Evolutionary conservation across 1,139 yeast species (phyloP), one percentile per base, ranked within the genome.

Genomic region (Diutina catenulata): DNA sequence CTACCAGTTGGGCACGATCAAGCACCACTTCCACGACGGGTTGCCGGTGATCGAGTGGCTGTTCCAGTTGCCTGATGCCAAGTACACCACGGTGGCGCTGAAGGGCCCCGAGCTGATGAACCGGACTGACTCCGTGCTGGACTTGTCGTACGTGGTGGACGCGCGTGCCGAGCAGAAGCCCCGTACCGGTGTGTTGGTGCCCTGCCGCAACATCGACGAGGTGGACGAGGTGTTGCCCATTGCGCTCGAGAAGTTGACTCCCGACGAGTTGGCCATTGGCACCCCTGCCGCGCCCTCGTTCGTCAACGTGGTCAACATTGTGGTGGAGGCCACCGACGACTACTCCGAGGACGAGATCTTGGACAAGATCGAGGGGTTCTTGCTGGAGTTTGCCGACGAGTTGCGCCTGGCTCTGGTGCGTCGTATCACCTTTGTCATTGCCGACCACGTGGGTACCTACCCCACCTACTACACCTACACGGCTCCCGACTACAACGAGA

Each of bases 401-500:
- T 69, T 91, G 45, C 62, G 65, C 42, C 68, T 71, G 27, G 78
- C 84, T 44, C 74, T 80, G 36, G 73, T 93, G 44, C 88, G 98
- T 63, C 87, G 98, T 67, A 70, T 91, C 44, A 83, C 98, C 3
- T 86, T 91, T 61, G 84, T 87, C 45, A 70, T 91, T 49, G 94
- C 94, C 44, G 76, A 80, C 55, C 74, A 70, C 39, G 76, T 78
- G 52, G 97, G 97, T 47, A 60, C 80, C 37, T 87, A 91, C 63
- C 98, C 98, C 50, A 83, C 82, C 60, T 91, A 91, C 67, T 93
- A 80, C 64, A 91, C 98, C 31, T 93, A 83, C 71, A 83, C 84
- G 52, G 95, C 93, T 44, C 94, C 95, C 38, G 73, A 72, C 29
- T 91, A 82, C 58, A 50, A 51, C 33, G 93, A 81, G 61, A 94